Base-by-base conservation (phyloP, 1,139 yeast genomes). In the Pichia sp. region DNA sequence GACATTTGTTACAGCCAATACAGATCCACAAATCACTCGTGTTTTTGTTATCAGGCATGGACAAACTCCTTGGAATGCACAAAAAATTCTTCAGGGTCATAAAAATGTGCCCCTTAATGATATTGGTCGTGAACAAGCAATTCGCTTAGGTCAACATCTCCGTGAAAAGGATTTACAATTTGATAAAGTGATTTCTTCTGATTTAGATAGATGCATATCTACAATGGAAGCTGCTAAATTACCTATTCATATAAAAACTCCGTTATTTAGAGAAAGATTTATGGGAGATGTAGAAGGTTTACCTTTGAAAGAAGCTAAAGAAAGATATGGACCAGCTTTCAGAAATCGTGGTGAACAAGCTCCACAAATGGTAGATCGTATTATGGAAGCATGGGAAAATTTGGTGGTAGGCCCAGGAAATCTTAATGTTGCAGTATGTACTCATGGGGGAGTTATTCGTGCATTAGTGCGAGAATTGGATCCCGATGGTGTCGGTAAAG, bases 361-460 rank as follows among this genome's bases (percentile, higher is more conserved):
- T 11, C 60, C 63, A 0, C 73, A 65, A 26, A 74, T 88, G 48
- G 59, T 73, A 29, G 61, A 54, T 1, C 71, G 96, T 42, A 69
- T 88, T 7, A 68, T 68, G 9, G 50, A 59, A 2, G 80, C 77
- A 42, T 74, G 86, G 72, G 67, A 72, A 18, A 18, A 18, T 18
- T 18, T 18, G 18, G 60, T 81, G 3, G 67, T 67, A 7, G 66
- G 66, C 18, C 69, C 78, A 8, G 54, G 59, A 2, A 59, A 58
- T 26, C n/a, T 8, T 33, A 84, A 83, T 52, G 74, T 85, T 1
- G 70, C 82, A 31, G 54, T 88, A 30, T 81, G 92, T 49, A 81
- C 92, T 10, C 97, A 89, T 62, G 97, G 97, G 26, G 96, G 96
- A 6, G 87, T 87, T 1, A 81, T 89, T 34, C 75, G 87, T 46